Conservation (phyloP, 352 stramenopile genomes). For the Globisporangium radiosum region DNA sequence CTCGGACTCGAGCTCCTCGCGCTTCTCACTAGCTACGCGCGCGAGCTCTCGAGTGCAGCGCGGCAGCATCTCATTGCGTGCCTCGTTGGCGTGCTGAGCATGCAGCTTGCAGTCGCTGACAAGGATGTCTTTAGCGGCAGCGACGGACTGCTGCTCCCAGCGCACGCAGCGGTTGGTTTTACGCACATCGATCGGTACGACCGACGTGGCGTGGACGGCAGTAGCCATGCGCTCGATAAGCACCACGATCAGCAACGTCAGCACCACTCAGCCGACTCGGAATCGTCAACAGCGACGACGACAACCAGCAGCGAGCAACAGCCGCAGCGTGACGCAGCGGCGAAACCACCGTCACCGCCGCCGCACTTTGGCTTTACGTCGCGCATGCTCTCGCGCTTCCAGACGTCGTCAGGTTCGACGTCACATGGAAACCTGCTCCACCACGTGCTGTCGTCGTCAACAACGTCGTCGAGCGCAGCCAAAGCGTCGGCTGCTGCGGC, state of each 20-base stretch:
- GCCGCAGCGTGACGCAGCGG: background rate
- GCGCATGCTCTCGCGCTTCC: slow-evolving; percentile 68
- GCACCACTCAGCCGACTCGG: background rate
- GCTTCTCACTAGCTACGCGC: slow-evolving; percentile 58
- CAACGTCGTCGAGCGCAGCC: slow-evolving; percentile 9
- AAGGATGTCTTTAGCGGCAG: slow-evolving; percentile 33
- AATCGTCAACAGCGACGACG: background rate
- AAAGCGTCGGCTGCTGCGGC: slow-evolving; percentile 2
- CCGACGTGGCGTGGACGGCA: background rate
- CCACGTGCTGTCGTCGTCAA: slow-evolving; percentile 31
- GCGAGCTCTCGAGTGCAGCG: slow-evolving; percentile 29
- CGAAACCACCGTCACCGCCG: slow-evolving; percentile 13
- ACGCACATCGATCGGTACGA: background rate
- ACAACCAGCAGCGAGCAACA: background rate
- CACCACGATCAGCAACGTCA: background rate
- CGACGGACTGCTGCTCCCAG: slow-evolving; percentile 1
- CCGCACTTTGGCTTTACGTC: slow-evolving; percentile 54
- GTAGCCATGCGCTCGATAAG: too few species aligned
- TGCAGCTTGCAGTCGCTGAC: slow-evolving; percentile 46
- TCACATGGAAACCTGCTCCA: slow-evolving; percentile 57
- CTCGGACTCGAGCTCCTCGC: slow-evolving; percentile 70
- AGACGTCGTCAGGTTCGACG: slow-evolving; percentile 22
- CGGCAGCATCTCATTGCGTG: slow-evolving; percentile 60
- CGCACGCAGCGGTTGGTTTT: slow-evolving; percentile 4
- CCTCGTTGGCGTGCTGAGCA: slow-evolving; percentile 43